Conservation (phyloP, 345 rosid species). For the Hevea brasiliensis region DNA sequence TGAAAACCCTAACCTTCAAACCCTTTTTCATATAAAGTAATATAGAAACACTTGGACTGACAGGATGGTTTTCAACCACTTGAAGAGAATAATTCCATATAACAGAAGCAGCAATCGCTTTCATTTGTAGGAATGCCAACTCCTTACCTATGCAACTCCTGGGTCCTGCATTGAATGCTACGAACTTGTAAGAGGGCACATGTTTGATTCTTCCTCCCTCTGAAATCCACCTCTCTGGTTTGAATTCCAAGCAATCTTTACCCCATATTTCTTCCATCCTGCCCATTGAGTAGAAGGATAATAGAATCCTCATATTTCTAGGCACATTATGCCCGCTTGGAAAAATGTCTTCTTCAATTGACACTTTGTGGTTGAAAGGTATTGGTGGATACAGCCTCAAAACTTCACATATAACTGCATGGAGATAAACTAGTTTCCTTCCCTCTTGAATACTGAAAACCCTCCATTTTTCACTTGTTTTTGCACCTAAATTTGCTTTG, state of each 20-base stretch:
- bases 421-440: slow-evolving; percentile 13
- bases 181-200: slow-evolving; percentile 8
- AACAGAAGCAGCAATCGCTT: background rate
- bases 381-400: slow-evolving; percentile 15
- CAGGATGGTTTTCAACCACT: no score
- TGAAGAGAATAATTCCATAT: no score
- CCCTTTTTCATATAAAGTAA: no score
- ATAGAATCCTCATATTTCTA: background rate
- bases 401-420: slow-evolving; percentile 9
- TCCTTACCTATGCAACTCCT: slow-evolving; percentile 16
- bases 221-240: slow-evolving; percentile 20
- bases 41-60: no score
- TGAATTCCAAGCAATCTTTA: slow-evolving; percentile 12
- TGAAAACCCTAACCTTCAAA: no score
- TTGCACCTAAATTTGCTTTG: background rate
- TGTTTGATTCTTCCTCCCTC: slow-evolving; percentile 2
- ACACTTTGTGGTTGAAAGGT: background rate
- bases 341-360: background rate
- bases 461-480: no score
- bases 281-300: slow-evolving; percentile 8
- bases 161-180: slow-evolving; percentile 5
- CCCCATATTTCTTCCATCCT: slow-evolving; percentile 18
- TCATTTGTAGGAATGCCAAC: background rate
- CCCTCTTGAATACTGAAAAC: background rate
- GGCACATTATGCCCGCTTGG: slow-evolving; percentile 9